These are phyloP conservation scores for Taiozyma onychis DNA, from an alignment of 1,139 yeast genomes.

Conservation along the genomic window DNA sequence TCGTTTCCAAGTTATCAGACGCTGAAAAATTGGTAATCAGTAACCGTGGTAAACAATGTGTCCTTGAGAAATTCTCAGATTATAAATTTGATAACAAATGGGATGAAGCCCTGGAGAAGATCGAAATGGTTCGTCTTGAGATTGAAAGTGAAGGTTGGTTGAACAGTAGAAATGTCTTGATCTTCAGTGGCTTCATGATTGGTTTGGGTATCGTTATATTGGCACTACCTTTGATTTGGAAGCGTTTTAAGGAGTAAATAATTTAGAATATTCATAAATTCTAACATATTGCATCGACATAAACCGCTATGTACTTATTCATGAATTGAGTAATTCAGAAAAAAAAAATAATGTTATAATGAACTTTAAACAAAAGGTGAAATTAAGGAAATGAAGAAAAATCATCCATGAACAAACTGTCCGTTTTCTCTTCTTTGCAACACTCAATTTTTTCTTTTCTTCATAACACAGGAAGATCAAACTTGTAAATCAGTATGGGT, in stretches of 20 bases:
- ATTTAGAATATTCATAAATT: no score
- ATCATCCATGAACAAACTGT: neutral
- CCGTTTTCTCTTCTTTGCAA: neutral
- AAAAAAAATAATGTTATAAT: neutral
- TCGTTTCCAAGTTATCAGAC: conserved; percentile 34
- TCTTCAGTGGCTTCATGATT: neutral
- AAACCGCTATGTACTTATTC: neutral
- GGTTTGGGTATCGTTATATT: neutral
- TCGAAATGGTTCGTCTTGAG: neutral
- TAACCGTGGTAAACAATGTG: conserved; percentile 44
- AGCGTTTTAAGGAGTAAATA: neutral
- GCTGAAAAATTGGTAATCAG: conserved; percentile 38
- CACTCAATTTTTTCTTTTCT: neutral
- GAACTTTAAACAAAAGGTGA: neutral
- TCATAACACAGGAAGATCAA: neutral
- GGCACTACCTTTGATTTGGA: neutral
- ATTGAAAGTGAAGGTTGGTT: neutral
- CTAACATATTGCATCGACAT: no score
- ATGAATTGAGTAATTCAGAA: neutral
- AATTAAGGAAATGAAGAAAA: neutral
- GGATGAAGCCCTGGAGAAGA: conserved; percentile 38
- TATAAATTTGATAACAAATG: conserved; percentile 55
- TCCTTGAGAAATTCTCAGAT: conserved; percentile 62
- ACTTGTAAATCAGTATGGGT: conserved; percentile 13
- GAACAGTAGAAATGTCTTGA: neutral